Conservation (phyloP, 345 rosid genomes). For the Carallia pectinifolia region DNA sequence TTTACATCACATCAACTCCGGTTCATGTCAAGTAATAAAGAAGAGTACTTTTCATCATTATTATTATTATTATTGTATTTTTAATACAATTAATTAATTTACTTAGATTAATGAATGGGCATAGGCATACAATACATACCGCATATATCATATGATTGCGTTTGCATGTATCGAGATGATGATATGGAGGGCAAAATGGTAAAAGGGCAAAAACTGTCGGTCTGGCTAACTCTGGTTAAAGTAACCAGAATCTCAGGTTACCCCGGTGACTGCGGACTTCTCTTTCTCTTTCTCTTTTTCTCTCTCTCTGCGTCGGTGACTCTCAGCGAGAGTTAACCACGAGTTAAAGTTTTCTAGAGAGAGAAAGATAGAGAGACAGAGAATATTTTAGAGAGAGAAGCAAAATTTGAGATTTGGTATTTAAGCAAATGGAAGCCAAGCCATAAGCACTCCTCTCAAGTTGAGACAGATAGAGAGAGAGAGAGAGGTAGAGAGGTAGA, state of each 20-base stretch:
- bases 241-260: slow-evolving; percentile 47
- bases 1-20: too few relatives aligned
- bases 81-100: too few relatives aligned
- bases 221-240: slow-evolving; percentile 49
- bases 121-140: too few relatives aligned
- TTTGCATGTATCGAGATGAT: too few relatives aligned
- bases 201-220: slow-evolving; percentile 54
- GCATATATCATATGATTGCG: too few relatives aligned
- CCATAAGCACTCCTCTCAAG: background rate
- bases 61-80: too few relatives aligned
- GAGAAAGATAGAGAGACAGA: slow-evolving; percentile 11
- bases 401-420: slow-evolving; percentile 26
- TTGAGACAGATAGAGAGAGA: background rate
- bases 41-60: too few relatives aligned
- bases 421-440: slow-evolving; percentile 23
- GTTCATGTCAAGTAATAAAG: too few relatives aligned
- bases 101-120: too few relatives aligned
- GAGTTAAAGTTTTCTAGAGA: slow-evolving; percentile 22
- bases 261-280: slow-evolving; percentile 31
- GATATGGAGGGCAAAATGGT: slow-evolving; percentile 31
- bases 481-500: background rate
- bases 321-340: slow-evolving; percentile 43
- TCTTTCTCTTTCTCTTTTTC: slow-evolving; percentile 20
- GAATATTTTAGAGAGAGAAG: background rate
- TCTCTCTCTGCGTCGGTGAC: slow-evolving; percentile 74